Evolutionary conservation across 306 rosid genomes (phyloP), one percentile per base, ranked within the genome.

Genomic region (Benincasa hispida): DNA sequence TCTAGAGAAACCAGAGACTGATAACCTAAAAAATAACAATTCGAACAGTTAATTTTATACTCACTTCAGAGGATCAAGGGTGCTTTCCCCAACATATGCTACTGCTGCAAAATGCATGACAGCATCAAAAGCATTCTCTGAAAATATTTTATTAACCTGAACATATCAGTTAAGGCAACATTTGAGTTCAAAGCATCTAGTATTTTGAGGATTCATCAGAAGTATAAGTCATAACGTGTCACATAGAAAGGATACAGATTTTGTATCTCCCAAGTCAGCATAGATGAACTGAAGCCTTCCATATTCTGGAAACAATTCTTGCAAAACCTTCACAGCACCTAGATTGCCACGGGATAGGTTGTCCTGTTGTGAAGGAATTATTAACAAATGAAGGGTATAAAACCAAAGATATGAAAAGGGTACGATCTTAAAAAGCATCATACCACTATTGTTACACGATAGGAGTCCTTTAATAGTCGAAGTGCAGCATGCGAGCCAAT

Each of bases 31-130:
- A 12, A 51, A 53, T 2, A 30, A 6, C 47, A 17, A 51, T 27
- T 28, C 37, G 19, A 54, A 54, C 22, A 81, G 37, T 56, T 21
- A 18, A 76, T 72, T 55, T 19, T 30, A 76, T 67, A 88, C 98
- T 92, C 89, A 88, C 98, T 92, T 92, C 50, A 95, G 93, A 18
- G 99, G 99, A 81, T 90, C 66, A 27, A 89, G 85, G 55, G 99
- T 92, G 92, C 99, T 95, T 85, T 95, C 99, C 79, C 99, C 98
- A 5, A 95, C 99, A 81, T 95, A 95, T 39, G 99, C 99, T 74
- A 95, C 98, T 25, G 99, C 98, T 42, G 99, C 99, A 82, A 95
- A 95, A 88, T 95, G 99, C 87, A 95, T 95, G 77, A 95, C 98
- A 39, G 99, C 99, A 86, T 95, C 97, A 84, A 95, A 95, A 51